These are phyloP conservation scores for Pueraria montana DNA, from an alignment of 306 rosid genomes.

Conservation along the genomic window DNA sequence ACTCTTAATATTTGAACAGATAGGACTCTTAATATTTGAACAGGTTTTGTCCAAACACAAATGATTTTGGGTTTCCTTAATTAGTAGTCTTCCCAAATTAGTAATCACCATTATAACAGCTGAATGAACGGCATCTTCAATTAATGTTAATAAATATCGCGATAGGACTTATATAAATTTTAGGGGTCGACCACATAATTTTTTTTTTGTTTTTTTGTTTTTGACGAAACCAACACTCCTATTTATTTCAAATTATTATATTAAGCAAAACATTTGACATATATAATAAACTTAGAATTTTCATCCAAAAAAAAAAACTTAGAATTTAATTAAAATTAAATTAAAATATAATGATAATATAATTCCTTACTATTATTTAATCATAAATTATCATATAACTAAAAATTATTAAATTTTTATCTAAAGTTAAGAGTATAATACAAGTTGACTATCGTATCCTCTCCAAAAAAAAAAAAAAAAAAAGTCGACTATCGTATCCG, in stretches of 20 bases:
- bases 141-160: not conserved
- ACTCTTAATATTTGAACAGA: not conserved
- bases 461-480: too few species aligned
- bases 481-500: too few species aligned
- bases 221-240: too few species aligned
- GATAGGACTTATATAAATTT: not conserved
- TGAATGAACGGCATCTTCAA: not conserved
- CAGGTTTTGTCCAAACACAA: not conserved
- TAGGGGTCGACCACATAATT: not conserved
- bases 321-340: not conserved
- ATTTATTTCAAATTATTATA: too few species aligned
- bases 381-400: not conserved
- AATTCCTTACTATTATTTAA: too few species aligned
- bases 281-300: too few species aligned
- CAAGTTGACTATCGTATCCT: not conserved
- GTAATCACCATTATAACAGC: not conserved
- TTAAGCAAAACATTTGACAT: too few species aligned
- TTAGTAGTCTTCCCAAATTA: not conserved
- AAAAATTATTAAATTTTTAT: too few species aligned
- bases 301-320: too few species aligned
- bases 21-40: not conserved
- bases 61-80: not conserved
- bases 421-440: not conserved
- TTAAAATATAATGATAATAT: not conserved
- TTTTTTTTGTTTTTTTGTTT: too few species aligned